These are phyloP conservation scores for Schwanniomyces occidentalis DNA, from an alignment of 805 yeast species.

Conservation along the genomic window DNA sequence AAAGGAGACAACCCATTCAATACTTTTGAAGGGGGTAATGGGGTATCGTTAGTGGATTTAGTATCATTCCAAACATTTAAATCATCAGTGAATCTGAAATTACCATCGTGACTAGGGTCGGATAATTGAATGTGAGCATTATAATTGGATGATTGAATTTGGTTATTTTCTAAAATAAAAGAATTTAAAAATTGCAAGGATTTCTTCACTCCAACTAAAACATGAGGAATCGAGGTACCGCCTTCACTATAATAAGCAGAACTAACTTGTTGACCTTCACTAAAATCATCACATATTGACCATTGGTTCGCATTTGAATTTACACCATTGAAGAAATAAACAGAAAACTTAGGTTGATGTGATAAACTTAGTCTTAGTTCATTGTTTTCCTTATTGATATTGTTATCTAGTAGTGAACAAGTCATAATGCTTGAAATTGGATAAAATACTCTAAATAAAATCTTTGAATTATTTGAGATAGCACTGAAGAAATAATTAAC, in stretches of 20 bases:
- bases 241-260: conserved; percentile 56
- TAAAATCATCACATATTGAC: conserved; percentile 82
- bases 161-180: conserved; percentile 47
- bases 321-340: conserved; percentile 61
- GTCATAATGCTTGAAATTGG: conserved; percentile 61
- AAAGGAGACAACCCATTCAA: conserved; percentile 14
- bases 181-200: conserved; percentile 55
- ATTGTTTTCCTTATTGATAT: conserved; percentile 35
- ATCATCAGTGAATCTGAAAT: conserved; percentile 9
- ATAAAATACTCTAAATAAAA: conserved; percentile 70
- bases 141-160: conserved; percentile 8
- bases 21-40: neutral
- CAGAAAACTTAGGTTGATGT: conserved; percentile 76
- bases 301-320: conserved; percentile 60
- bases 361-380: conserved; percentile 53
- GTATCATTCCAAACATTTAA: conserved; percentile 13
- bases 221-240: conserved; percentile 67
- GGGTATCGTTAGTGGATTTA: conserved; percentile 3
- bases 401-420: conserved; percentile 56
- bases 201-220: conserved; percentile 55
- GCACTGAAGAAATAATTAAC: conserved; percentile 80
- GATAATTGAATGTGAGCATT: conserved; percentile 9
- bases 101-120: conserved; percentile 7
- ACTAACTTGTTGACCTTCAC: conserved; percentile 80
- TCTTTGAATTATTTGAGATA: conserved; percentile 63